Percentiles rank a stretch among this genome's conserved stretches.
Evolutionary conservation across 225 moss, liverwort and hornwort species (phyloP).

Genomic region (Pleurozium schreberi): DNA sequence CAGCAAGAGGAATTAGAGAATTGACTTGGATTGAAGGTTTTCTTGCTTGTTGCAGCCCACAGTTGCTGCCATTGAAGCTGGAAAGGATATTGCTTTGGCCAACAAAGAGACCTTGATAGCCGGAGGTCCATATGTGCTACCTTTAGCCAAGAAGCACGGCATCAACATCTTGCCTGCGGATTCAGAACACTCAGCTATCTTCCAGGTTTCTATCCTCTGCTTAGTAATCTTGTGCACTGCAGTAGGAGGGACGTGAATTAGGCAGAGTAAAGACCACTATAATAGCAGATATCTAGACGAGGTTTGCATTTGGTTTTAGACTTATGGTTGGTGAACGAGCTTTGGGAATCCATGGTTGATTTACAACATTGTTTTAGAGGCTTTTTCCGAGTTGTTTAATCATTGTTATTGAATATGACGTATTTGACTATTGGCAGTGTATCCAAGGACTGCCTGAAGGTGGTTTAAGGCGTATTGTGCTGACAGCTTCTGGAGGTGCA

Average conservation of each 20-base stretch:
- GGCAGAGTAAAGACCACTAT: neutral
- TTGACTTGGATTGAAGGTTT: neutral
- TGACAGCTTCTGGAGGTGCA: constrained; percentile 97
- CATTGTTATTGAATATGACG: neutral
- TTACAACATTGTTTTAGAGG: neutral
- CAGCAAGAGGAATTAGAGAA: neutral
- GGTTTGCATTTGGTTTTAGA: neutral
- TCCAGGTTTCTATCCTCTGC: constrained; percentile 41
- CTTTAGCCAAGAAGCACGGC: constrained; percentile 84
- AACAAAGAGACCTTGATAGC: constrained; percentile 98
- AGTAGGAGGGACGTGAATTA: neutral
- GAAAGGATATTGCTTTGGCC: constrained; percentile 92
- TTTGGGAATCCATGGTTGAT: neutral
- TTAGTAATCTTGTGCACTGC: neutral
- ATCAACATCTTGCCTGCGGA: constrained; percentile 92
- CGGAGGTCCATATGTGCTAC: constrained; percentile 91
- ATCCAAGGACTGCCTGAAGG: constrained; percentile 96
- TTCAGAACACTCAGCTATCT: constrained; percentile 97
- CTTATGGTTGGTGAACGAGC: neutral
- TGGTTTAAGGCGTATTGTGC: constrained; percentile 80
- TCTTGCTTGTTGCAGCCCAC: constrained; percentile 55
- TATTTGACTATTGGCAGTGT: constrained; percentile 37
- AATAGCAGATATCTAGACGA: neutral
- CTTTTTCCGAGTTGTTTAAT: neutral
- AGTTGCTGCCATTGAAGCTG: constrained; percentile 91